Evolutionary conservation across 2,329 filamentous ascomycete genomes (phyloP).

Genomic region (Bipolaris zeicola): DNA sequence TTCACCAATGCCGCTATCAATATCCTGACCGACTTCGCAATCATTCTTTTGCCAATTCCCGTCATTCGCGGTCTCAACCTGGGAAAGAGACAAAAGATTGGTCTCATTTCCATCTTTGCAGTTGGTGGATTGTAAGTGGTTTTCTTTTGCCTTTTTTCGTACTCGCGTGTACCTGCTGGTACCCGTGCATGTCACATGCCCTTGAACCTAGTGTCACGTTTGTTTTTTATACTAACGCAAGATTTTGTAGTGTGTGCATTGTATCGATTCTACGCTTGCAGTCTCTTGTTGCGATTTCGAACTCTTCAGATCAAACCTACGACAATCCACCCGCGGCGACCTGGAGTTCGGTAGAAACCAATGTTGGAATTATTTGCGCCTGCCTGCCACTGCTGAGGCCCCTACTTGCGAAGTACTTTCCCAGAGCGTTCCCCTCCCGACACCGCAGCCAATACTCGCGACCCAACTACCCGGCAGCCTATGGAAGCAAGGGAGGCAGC

Average conservation of each 20-base stretch:
- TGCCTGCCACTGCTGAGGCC: constrained; percentile 40
- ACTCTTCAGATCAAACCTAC: constrained; percentile 37
- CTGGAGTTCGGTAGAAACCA: constrained; percentile 39
- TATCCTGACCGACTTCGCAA: constrained; percentile 41
- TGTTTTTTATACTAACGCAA: constrained; percentile 6
- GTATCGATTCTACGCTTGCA: constrained; percentile 44
- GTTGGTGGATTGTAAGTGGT: constrained; percentile 48
- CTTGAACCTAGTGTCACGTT: not conserved
- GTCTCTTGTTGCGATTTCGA: constrained; percentile 40
- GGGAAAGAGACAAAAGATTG: constrained; percentile 43
- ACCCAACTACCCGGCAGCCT: constrained; percentile 15
- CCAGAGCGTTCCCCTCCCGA: constrained; percentile 28
- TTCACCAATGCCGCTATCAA: constrained; percentile 34
- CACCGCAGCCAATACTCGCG: constrained; percentile 17
- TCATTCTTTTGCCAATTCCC: constrained; percentile 45
- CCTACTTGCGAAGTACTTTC: constrained; percentile 31
- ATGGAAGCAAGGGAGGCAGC: constrained; percentile 16
- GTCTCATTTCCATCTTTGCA: constrained; percentile 46
- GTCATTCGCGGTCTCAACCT: constrained; percentile 44
- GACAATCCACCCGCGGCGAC: constrained; percentile 42
- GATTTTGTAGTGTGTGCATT: constrained; percentile 36
- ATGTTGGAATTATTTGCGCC: constrained; percentile 44
- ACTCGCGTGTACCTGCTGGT: not conserved
- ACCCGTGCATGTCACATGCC: not conserved
- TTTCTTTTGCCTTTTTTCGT: not conserved